These are phyloP conservation scores for Hypomontagnella submonticulosa DNA, from an alignment of 495 filamentous ascomycete genomes.

Conservation along the genomic window DNA sequence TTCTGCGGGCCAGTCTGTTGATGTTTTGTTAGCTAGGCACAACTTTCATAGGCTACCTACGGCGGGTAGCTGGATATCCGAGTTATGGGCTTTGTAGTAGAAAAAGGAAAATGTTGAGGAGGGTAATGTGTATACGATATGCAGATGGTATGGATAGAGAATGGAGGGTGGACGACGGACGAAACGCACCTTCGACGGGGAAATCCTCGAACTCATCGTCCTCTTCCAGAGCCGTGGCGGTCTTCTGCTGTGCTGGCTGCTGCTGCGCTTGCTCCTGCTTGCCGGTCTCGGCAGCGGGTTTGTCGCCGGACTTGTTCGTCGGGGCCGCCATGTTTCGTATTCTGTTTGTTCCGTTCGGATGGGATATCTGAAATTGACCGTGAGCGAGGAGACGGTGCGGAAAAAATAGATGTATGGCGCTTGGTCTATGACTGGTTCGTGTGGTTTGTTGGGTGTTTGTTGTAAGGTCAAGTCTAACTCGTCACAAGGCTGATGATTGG, in stretches of 20 bases:
- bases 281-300: slow-evolving; percentile 58
- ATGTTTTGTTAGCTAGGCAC: neutral
- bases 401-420: no score
- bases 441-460: no score
- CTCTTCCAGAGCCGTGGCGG: slow-evolving; percentile 79
- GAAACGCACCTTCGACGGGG: slow-evolving; percentile 84
- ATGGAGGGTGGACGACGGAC: neutral
- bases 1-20: slow-evolving; percentile 85
- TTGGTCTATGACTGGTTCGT: no score
- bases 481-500: slow-evolving; percentile 23
- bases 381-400: no score
- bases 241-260: slow-evolving; percentile 46
- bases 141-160: neutral
- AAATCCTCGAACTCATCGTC: slow-evolving; percentile 99
- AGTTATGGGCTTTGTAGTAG: no score
- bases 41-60: neutral
- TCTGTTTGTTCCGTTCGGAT: neutral
- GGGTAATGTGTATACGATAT: neutral
- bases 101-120: neutral
- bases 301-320: slow-evolving; percentile 49
- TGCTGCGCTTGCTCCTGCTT: slow-evolving; percentile 53
- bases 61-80: no score
- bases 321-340: slow-evolving; percentile 40
- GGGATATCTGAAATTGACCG: no score
- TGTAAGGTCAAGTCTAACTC: no score